phyloP scores from a whole-genome alignment of 257 asterid genomes.

The Perilla frutescens region DNA sequence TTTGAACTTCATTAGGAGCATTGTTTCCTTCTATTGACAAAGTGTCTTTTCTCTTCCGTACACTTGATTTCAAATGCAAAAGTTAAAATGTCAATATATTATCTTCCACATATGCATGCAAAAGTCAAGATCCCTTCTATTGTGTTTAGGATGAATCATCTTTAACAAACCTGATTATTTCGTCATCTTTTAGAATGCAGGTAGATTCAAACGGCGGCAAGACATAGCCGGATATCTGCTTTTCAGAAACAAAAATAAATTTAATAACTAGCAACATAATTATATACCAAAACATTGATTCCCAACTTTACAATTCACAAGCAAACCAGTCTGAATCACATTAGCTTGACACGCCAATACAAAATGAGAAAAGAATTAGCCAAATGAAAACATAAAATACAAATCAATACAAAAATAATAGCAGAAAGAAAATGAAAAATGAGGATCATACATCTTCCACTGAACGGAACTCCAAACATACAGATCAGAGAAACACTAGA shows the following conservation, averaged over 20 bases:
- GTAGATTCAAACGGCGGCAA: slow-evolving; percentile 80
- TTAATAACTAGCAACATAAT: not conserved
- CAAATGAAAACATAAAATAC: slow-evolving; percentile 4
- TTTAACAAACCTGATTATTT: slow-evolving; percentile 70
- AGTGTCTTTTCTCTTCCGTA: slow-evolving; percentile 55
- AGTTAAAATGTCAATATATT: slow-evolving; percentile 16
- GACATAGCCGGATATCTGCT: slow-evolving; percentile 83
- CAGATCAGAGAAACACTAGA: slow-evolving; percentile 18
- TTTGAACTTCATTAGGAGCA: slow-evolving; percentile 42
- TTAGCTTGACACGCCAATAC: slow-evolving; percentile 1
- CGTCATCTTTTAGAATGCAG: slow-evolving; percentile 66
- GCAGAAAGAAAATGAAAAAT: slow-evolving; percentile 9
- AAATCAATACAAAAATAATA: not conserved
- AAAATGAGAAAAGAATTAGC: not conserved
- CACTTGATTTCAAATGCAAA: slow-evolving; percentile 49
- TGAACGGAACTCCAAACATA: slow-evolving; percentile 4
- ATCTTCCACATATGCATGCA: slow-evolving; percentile 17
- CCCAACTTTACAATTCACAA: slow-evolving; percentile 13
- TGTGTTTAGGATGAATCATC: not conserved
- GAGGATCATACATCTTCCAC: not conserved
- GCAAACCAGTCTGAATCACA: not conserved
- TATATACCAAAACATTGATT: not conserved
- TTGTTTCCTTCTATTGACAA: slow-evolving; percentile 55
- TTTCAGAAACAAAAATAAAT: slow-evolving; percentile 9
- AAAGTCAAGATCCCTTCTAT: slow-evolving; percentile 7